Evolutionary conservation across 1,284 basidiomycete species (phyloP), one percentile per base, ranked within the genome.

Genomic region (Boletus semigastroideus): DNA sequence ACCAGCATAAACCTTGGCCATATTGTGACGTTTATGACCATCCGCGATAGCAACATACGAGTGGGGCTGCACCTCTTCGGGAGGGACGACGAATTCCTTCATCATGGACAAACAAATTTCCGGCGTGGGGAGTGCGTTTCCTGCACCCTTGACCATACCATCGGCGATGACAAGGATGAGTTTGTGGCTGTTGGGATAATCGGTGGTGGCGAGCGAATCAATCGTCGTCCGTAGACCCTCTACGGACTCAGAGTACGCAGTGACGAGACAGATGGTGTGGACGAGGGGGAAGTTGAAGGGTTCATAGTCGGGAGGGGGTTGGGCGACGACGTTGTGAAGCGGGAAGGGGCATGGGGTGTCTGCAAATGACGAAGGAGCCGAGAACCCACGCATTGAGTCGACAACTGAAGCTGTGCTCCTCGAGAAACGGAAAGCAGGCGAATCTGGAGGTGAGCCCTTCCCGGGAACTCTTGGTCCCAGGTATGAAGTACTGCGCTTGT

Each of bases 11-110:
- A 99, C 94, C 76, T 96, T 96, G 54, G 96, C 96, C 94, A 97
- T 97, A 73, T 99, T 99, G 79, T 98, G 96, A 20, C 93, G 83
- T 77, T 98, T 99, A 78, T 98, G 93, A 30, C 97, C 97, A 69
- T 99, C 95, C 22, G 97, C 97, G 63, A 99, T 98, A 54, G 97
- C 94, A 42, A 98, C 94, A 68, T 99, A 99, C 46, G 94, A 97
- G 65, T 97, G 90, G 9, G 94, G 78, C 68, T 98, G 93, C 45
- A 98, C 94, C 54, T 98, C 92, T 31, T 88, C 78, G 0, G 86
- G 81, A 0, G 85, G 76, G n/a, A 93, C 79, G 54, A 98, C 76
- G 51, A 98, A 83, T 42, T 99, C 95, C 74, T 90, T 94, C 97
- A 99, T 98, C 97, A 99, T 99, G 44, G 82, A 76, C 59, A 99